phyloP scores from a whole-genome alignment of 768 basidiomycete species.

The Symmetrospora coprosmae region DNA sequence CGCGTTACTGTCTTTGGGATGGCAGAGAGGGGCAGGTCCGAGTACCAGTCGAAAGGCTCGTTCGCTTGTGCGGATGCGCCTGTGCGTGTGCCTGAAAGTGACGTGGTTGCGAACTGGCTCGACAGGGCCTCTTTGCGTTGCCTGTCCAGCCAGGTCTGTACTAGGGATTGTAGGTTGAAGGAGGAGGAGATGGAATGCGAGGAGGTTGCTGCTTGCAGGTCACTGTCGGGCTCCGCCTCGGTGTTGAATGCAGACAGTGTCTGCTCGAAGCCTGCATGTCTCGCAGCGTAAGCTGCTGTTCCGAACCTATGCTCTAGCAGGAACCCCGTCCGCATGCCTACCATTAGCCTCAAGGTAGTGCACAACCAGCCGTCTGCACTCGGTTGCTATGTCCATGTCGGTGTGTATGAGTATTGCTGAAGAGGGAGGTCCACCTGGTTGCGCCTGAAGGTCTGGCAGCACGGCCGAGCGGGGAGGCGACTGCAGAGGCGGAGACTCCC shows the following conservation, averaged over 20 bases:
- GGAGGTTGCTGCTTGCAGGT: background rate
- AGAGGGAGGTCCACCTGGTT: too few relatives aligned
- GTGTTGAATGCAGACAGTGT: constrained; percentile 4
- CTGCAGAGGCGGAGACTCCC: too few relatives aligned
- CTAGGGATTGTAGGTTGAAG: background rate
- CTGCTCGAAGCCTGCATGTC: background rate
- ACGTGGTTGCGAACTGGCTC: background rate
- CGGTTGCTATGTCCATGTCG: background rate
- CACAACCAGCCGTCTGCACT: constrained; percentile 3
- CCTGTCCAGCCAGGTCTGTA: background rate
- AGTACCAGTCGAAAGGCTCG: constrained; percentile 12
- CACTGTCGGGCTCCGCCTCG: background rate
- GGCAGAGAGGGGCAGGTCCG: background rate
- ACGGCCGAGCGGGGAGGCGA: too few relatives aligned
- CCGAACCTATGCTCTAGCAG: background rate
- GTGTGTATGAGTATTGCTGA: too few relatives aligned
- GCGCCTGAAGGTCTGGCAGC: too few relatives aligned
- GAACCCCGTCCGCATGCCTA: background rate
- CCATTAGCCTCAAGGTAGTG: constrained; percentile 1
- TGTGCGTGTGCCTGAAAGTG: too few relatives aligned
- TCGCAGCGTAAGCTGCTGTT: background rate
- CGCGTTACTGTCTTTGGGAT: background rate
- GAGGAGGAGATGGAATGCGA: background rate
- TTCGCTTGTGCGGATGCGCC: background rate
- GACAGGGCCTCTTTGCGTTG: background rate